phyloP scores from a whole-genome alignment of 2,329 filamentous ascomycete genomes.

The Tolypocladium pustulatum region DNA sequence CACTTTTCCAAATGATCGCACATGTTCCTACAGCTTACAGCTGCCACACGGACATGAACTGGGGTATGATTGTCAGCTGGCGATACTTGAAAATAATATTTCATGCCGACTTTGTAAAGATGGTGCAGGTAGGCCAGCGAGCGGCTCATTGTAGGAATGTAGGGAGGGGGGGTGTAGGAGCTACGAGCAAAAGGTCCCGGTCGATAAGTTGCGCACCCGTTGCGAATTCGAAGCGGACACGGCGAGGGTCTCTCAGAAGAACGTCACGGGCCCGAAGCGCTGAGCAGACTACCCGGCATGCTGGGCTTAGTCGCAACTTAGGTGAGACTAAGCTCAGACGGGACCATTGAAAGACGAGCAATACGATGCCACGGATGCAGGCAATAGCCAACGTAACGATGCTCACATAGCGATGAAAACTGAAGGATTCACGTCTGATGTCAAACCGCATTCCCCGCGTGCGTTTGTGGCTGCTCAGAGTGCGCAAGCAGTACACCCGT shows the following conservation, averaged over 20 bases:
- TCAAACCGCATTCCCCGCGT: background rate
- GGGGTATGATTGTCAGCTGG: background rate
- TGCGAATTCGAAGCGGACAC: background rate
- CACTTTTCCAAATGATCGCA: too few species aligned
- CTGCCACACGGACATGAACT: background rate
- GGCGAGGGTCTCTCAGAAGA: too few species aligned
- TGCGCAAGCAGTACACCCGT: too few species aligned
- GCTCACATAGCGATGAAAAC: background rate
- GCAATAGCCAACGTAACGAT: background rate
- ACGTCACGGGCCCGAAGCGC: background rate
- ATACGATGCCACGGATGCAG: background rate
- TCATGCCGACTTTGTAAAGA: background rate
- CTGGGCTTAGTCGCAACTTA: background rate
- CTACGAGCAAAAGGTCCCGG: background rate
- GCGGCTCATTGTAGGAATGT: background rate
- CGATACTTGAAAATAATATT: too few species aligned
- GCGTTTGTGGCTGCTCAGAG: background rate
- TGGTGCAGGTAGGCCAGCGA: background rate
- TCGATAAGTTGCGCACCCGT: background rate
- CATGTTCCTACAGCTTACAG: too few species aligned
- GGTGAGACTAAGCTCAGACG: background rate
- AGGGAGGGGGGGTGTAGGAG: background rate
- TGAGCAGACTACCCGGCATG: background rate
- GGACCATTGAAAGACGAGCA: background rate
- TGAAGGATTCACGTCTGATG: background rate